Percentiles rank a stretch among this genome's conserved stretches.
Evolutionary conservation across 495 filamentous ascomycete genomes (phyloP).

Genomic region (Lophium mytilinum): DNA sequence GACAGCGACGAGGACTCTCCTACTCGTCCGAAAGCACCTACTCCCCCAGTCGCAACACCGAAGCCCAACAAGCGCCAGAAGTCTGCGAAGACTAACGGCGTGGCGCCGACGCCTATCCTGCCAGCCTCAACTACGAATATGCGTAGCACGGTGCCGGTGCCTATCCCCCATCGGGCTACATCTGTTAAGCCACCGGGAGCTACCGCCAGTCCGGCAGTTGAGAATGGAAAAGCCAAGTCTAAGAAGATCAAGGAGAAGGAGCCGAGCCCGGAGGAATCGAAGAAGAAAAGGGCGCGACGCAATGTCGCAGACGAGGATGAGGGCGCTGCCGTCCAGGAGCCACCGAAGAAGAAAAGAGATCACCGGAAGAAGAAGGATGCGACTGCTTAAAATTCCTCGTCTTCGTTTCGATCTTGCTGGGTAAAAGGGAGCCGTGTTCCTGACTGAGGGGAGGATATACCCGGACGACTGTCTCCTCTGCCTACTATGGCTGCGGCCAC

Average conservation of each 20-base stretch:
- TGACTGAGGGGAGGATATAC: no score
- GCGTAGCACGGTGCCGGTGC: not conserved
- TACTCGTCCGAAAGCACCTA: conserved; percentile 8
- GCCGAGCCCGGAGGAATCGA: conserved; percentile 1
- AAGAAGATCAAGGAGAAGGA: conserved; percentile 17
- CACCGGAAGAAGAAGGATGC: not conserved
- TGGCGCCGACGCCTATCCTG: not conserved
- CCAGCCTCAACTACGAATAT: not conserved
- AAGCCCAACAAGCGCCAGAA: conserved; percentile 23
- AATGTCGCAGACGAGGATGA: not conserved
- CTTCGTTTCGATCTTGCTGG: not conserved
- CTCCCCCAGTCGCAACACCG: conserved; percentile 12
- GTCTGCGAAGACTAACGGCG: conserved; percentile 6
- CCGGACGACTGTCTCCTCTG: no score
- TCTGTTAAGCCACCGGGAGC: not conserved
- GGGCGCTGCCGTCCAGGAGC: not conserved
- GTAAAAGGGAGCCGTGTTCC: no score
- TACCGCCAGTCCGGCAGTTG: not conserved
- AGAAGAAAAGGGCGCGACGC: not conserved
- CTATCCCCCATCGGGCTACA: not conserved
- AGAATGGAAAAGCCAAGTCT: not conserved
- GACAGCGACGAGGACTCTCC: conserved; percentile 8
- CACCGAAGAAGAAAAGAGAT: conserved; percentile 11
- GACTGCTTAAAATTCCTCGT: not conserved
- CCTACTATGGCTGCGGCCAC: no score